phyloP scores from a whole-genome alignment of 2,329 filamentous ascomycete species.

The Harringtonia aguacate region DNA sequence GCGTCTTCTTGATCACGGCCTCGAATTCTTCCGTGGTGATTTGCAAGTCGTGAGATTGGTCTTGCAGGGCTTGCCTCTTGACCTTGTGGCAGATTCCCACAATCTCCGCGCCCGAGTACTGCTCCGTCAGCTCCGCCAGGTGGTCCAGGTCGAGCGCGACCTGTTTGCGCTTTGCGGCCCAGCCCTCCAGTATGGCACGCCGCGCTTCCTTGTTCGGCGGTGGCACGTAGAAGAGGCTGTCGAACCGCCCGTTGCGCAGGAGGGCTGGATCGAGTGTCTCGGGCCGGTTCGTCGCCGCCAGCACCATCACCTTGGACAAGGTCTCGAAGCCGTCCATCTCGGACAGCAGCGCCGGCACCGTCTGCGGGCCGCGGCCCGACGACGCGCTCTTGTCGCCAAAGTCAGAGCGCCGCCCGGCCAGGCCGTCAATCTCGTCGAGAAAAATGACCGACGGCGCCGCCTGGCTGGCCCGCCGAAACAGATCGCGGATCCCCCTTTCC shows the following conservation, averaged over 20 bases:
- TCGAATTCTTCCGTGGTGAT: conserved; percentile 24
- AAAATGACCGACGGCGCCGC: conserved; percentile 89
- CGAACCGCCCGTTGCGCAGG: conserved; percentile 75
- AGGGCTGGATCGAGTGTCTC: conserved; percentile 78
- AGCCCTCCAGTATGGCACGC: conserved; percentile 63
- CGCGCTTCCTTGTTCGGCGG: conserved; percentile 65
- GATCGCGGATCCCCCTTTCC: conserved; percentile 71
- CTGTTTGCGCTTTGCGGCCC: conserved; percentile 50
- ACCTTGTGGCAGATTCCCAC: conserved; percentile 38
- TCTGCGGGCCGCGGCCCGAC: conserved; percentile 54
- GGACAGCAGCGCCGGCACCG: conserved; percentile 79
- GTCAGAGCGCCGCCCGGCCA: conserved; percentile 46
- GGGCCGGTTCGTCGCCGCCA: conserved; percentile 87
- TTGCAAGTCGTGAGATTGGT: conserved; percentile 18
- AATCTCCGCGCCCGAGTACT: conserved; percentile 81
- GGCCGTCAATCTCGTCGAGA: conserved; percentile 92
- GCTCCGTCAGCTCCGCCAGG: conserved; percentile 56
- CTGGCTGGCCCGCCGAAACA: conserved; percentile 77
- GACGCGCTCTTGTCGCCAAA: conserved; percentile 27
- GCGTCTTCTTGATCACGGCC: conserved; percentile 17
- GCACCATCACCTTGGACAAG: conserved; percentile 70
- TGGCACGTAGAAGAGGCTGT: conserved; percentile 75
- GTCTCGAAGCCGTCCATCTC: conserved; percentile 94
- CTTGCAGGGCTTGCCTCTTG: conserved; percentile 12
- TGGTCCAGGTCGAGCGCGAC: conserved; percentile 48